Evolutionary conservation across 106 monocot species (phyloP), one percentile per base, ranked within the genome.

Genomic region (Posidonia australis): DNA sequence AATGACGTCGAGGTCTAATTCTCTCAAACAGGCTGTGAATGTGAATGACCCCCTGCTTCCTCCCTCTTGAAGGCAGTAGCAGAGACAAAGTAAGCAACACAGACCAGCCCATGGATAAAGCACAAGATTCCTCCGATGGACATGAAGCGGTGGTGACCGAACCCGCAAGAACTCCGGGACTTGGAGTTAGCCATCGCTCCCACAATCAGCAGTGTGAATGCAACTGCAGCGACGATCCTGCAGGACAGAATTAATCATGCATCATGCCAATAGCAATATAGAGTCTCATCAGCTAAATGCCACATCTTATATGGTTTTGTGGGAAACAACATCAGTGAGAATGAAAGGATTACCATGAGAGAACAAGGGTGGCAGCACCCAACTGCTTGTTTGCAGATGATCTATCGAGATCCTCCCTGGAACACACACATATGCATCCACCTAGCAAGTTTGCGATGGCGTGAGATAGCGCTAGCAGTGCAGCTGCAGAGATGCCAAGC

Each of bases 371-470:
- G n/a, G 49, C 72, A 24, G 69, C 45, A 24, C 80, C 85, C 72
- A 88, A 64, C 58, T 72, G 60, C 73, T 62, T 82, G 76, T 77
- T 81, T 14, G 85, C 58, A 2, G 72, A 74, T 12, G 92, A 74
- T 11, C 47, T 60, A 0, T 46, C n/a, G 13, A 72, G 63, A 14
- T 65, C 77, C 16, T 78, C 78, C 56, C 28, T 71, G 2, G 88
- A 85, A 44, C 78, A 81, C 41, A 81, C 68, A 53, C 88, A 93
- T 0, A 64, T 58, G 78, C 88, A 93, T 0, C 88, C 92, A 19
- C 92, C 92, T 0, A 88, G 72, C 56, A 85, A 41, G 58, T 85
- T 88, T 30, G 85, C 78, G 41, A 83, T 62, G 65, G 63, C 66
- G 62, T 93, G 92, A 5, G 92, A 77, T 45, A 79, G n/a, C 10